These are phyloP conservation scores for Lichina pygmaea DNA, from an alignment of 495 filamentous ascomycete genomes.

Conservation along the genomic window DNA sequence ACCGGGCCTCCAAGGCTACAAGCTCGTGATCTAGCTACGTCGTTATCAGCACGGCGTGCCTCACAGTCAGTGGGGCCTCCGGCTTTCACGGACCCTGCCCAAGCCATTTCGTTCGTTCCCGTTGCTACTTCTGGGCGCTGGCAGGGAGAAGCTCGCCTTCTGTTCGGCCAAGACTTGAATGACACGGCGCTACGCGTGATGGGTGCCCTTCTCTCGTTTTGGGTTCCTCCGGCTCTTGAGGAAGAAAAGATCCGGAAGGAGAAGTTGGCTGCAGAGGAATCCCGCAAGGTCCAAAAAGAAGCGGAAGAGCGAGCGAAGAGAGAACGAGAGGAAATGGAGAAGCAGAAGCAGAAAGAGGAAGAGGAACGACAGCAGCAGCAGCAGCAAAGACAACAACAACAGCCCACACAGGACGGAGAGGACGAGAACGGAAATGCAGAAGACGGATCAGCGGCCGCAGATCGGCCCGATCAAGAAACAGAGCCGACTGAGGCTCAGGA, in stretches of 20 bases:
- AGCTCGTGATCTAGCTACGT: conserved; percentile 2
- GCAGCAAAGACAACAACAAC: conserved; percentile 30
- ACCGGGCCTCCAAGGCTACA: conserved; percentile 15
- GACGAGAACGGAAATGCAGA: conserved; percentile 26
- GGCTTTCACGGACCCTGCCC: conserved; percentile 22
- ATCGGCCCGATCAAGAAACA: conserved; percentile 12
- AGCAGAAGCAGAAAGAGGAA: conserved; percentile 23
- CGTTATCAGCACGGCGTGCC: conserved; percentile 12
- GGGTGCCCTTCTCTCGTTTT: conserved; percentile 38
- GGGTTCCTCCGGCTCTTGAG: conserved; percentile 66
- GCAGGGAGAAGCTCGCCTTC: conserved; percentile 71
- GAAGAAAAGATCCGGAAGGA: conserved; percentile 39
- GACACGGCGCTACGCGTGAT: conserved; percentile 51
- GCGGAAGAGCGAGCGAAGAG: conserved; percentile 21
- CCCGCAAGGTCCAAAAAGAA: conserved; percentile 18
- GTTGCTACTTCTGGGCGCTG: conserved; percentile 47
- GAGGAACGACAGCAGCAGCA: conserved; percentile 36
- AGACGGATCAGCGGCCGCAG: conserved; percentile 5
- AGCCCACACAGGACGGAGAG: conserved; percentile 26
- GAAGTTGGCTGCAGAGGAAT: conserved; percentile 16
- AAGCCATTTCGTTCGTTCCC: conserved; percentile 44
- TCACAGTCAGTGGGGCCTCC: conserved; percentile 3
- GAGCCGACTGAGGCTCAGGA: conserved; percentile 17
- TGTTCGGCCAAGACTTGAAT: conserved; percentile 39
- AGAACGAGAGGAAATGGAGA: conserved; percentile 16